Percentiles rank a stretch among this genome's conserved stretches.
Conservation (phyloP, 192 early-diverging fungal species). For the Fimicolochytrium jonesii region DNA sequence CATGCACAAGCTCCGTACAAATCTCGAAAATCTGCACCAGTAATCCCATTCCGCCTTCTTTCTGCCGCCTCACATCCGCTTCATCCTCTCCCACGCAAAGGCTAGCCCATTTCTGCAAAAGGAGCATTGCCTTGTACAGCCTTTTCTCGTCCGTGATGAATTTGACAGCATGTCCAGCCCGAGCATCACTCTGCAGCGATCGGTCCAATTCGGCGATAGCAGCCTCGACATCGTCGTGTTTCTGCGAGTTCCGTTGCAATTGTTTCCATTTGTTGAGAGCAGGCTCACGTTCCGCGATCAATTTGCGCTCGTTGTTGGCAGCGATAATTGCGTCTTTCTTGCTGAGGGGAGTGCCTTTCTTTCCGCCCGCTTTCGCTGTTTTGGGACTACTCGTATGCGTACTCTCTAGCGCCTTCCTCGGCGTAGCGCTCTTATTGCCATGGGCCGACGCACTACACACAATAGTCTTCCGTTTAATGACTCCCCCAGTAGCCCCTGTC, state of each 20-base stretch:
- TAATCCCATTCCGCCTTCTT: conserved; percentile 10
- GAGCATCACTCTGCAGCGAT: neutral
- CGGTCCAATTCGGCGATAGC: neutral
- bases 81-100: conserved; percentile 15
- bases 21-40: conserved; percentile 14
- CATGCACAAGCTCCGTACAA: conserved; percentile 2
- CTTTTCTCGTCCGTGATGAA: conserved; percentile 1
- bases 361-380: neutral
- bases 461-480: conserved; percentile 12
- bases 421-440: neutral
- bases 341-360: neutral
- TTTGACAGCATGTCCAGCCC: too few relatives aligned
- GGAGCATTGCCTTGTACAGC: conserved; percentile 9
- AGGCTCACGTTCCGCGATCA: conserved; percentile 1
- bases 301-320: conserved; percentile 1
- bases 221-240: too few relatives aligned
- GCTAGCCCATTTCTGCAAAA: conserved; percentile 16
- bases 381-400: too few relatives aligned
- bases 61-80: neutral
- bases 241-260: too few relatives aligned
- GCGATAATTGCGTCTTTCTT: conserved; percentile 19
- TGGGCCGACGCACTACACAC: too few relatives aligned
- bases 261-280: too few relatives aligned
- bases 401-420: neutral
- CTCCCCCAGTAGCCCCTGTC: conserved; percentile 14